Base-by-base conservation (phyloP, 2,329 filamentous ascomycete genomes). In the Cadophora malorum region DNA sequence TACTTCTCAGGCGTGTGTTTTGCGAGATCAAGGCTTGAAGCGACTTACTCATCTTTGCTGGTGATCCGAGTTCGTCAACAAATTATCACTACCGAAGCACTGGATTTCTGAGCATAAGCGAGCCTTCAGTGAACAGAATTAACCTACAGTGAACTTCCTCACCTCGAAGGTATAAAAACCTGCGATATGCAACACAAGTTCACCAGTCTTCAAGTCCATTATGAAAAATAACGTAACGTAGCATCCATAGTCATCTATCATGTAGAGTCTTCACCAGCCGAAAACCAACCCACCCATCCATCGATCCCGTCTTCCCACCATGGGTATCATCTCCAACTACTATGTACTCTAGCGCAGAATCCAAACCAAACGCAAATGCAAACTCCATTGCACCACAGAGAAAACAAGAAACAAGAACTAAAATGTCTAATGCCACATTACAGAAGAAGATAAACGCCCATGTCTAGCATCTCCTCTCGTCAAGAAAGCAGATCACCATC, bases 401-500 rank as follows among this genome's bases (percentile, higher is more conserved):
- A 5, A 28, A 28, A 2, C 2, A 21, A 31, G 23, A 47, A 28
- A 19, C 10, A 25, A 31, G 23, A 47, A 28, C 9, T 4, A 25
- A 59, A 23, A 23, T 31, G n/a, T 62, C 41, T 62, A 47, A 50
- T 50, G n/a, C 10, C 1, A 33, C 60, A 53, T 23, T 23, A 9
- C 4, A 41, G 19, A 45, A 28, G 2, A 19, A 19, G 9, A 28
- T 1, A 49, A 6, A 3, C 21, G 9, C 35, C 33, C n/a, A 25
- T 25, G 41, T 59, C 38, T 49, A 49, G 23, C 14, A 14, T 49
- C 38, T 49, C 33, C 16, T n/a, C 4, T 21, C n/a, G 12, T 21
- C 19, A 49, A 33, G 16, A 31, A 53, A 50, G 19, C 38, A 52
- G 14, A 25, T 47, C 45, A 78, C 76, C 76, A 78, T 62, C 76